Evolutionary conservation across 2,329 filamentous ascomycete genomes (phyloP).

Genomic region (Botryosphaeria dothidea): DNA sequence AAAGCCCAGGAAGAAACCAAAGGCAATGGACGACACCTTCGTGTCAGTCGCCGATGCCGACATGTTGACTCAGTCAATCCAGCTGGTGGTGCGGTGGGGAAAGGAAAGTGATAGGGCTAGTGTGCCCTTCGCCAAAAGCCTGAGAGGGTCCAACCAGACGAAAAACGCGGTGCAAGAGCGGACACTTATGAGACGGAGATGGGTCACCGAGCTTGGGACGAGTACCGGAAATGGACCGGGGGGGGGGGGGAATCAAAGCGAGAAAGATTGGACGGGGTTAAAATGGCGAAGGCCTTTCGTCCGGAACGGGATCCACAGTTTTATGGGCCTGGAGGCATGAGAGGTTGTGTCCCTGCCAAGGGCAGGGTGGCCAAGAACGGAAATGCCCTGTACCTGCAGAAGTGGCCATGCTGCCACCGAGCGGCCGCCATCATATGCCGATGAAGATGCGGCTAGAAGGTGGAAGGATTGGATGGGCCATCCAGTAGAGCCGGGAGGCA

Average conservation of each 20-base stretch:
- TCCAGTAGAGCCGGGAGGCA: background rate
- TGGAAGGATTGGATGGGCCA: background rate
- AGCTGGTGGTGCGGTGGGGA: background rate
- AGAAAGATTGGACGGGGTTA: background rate
- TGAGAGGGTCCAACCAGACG: background rate
- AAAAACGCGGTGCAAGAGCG: background rate
- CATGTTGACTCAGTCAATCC: background rate
- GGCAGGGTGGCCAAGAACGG: background rate
- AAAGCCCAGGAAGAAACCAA: constrained; percentile 13
- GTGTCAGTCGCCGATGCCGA: background rate
- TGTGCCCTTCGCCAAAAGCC: background rate
- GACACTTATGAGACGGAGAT: background rate
- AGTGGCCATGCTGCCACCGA: background rate
- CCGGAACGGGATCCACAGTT: constrained; percentile 3
- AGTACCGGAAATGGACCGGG: background rate
- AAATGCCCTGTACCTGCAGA: background rate
- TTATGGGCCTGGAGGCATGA: background rate
- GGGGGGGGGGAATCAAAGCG: background rate
- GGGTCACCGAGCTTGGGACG: background rate
- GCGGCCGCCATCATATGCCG: background rate
- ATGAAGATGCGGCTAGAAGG: background rate
- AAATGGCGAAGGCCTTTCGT: background rate
- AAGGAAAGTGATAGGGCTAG: background rate
- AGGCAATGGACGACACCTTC: constrained; percentile 8
- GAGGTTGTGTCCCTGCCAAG: background rate